These are phyloP conservation scores for Aspergillus taichungensis DNA, from an alignment of 495 filamentous ascomycete genomes.

Conservation along the genomic window DNA sequence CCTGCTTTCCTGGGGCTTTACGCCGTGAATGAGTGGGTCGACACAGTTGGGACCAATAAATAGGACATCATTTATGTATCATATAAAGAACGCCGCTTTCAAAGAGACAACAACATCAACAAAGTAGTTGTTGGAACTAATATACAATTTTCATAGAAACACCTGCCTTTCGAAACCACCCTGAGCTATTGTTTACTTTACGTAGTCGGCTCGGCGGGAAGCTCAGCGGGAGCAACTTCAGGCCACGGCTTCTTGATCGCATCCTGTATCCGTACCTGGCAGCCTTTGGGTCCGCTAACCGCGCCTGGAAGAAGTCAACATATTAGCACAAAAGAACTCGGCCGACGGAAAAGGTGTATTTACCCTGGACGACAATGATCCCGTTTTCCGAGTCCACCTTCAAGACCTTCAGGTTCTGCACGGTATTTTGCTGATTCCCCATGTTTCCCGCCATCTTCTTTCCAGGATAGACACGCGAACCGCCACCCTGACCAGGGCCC, in stretches of 20 bases:
- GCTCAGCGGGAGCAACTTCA: constrained; percentile 29
- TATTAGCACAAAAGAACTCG: constrained; percentile 3
- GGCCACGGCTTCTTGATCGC: constrained; percentile 88
- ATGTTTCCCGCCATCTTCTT: constrained; percentile 98
- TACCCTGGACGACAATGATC: constrained; percentile 79
- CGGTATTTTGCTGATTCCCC: constrained; percentile 77
- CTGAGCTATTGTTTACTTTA: not conserved
- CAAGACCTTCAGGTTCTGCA: constrained; percentile 83
- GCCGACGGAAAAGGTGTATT: constrained; percentile 5
- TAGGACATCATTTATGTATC: constrained; percentile 42
- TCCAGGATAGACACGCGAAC: constrained; percentile 83
- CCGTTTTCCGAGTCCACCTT: constrained; percentile 78
- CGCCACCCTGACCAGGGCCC: constrained; percentile 82
- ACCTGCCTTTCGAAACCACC: no score
- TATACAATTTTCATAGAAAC: constrained; percentile 30
- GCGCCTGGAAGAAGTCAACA: constrained; percentile 39
- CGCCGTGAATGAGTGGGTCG: not conserved
- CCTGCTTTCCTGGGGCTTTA: no score
- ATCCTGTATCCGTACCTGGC: constrained; percentile 77
- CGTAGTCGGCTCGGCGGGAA: constrained; percentile 29
- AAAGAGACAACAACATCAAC: constrained; percentile 26
- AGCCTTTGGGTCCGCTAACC: constrained; percentile 78
- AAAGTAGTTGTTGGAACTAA: constrained; percentile 7
- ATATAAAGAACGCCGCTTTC: constrained; percentile 39
- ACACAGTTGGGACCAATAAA: constrained; percentile 9